Evolutionary conservation across 208 protist species (phyloP), one percentile per base, ranked within the genome.

Genomic region (Acanthamoeba lugdunensis): DNA sequence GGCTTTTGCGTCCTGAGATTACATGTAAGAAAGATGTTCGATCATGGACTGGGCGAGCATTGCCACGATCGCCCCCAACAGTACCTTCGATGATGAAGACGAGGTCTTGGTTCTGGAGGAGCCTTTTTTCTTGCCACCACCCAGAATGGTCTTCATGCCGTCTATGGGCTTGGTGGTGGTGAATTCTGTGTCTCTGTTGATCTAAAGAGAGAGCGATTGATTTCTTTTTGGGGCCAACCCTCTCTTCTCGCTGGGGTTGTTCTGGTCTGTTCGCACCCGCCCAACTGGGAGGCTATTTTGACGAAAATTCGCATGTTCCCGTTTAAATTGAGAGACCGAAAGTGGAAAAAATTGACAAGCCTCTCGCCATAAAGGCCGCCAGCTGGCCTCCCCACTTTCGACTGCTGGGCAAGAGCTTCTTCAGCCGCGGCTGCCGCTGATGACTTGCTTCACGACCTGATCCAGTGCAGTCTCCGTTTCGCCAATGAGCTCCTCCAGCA

Each of bases 401-500:
- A 1, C 37, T 41, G 37, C 37, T 41, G 37, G 37, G 37, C 37
- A 45, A 45, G 41, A 45, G 41, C 41, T 58, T 16, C 54, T 58
- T 23, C 54, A 23, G 54, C 54, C 5, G 37, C 18, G 16, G 21
- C 23, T 65, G 58, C 23, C 23, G 58, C 23, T 65, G 58, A 6
- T 65, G 65, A 18, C 65, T 73, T 73, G 65, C 25, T 37, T 45
- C 25, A 87, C 79, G 3, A 87, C 79, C 30, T 63, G 79, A 28
- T 87, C 79, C 7, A 87, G 52, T 50, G 79, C 79, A 8, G 50
- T 16, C 28, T 87, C 79, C 2, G 79, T 87, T 48, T 56, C 52
- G 48, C 52, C 33, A 45, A 87, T 13, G 48, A 87, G 79, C 23
- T 87, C 79, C 48, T 87, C 79, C n/a, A 87, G 73, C 73, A 63